Base-by-base conservation (phyloP, 352 stramenopile species). In the Pilasporangium apinafurcum region DNA sequence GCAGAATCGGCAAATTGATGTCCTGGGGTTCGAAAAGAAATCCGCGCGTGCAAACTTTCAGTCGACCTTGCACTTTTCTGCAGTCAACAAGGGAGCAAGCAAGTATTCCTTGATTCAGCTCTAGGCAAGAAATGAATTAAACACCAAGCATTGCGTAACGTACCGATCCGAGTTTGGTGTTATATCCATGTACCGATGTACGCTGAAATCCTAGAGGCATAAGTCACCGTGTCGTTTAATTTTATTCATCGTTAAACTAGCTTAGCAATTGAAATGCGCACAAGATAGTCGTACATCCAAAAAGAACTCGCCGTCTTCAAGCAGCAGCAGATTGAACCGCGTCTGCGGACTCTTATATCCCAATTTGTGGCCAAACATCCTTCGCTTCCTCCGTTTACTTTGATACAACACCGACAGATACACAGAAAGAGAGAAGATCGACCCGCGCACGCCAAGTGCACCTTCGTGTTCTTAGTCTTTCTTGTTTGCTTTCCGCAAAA, bases 271-370 rank as follows among this genome's bases (percentile, higher is more conserved):
- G n/a, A n/a, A n/a, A 50, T 44, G 51, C 28, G 44, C 46, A 13
- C 4, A 13, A 51, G 26, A 4, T 12, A 20, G 14, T n/a, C n/a
- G n/a, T n/a, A n/a, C n/a, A 42, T 27, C 41, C 8, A 22, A 33
- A 37, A 96, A 96, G 52, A 78, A 89, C 63, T 97, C 90, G 42
- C 87, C 89, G 53, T 96, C 83, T 39, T 97, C 89, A 10, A 97
- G 69, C 44, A 96, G 56, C 31, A 97, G 57, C 27, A 97, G 63
- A 29, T 82, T 95, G 65, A 97, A 97, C 37, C 90, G 76, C 28
- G 45, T 56, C 44, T 58, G 50, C 45, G 50, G 32, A 30, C 50
- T 55, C 44, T 58, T 58, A 37, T 56, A 40, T 34, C 50, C 45
- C 28, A 45, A 42, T 26, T 55, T 58, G 45, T 47, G 40, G 13